These are phyloP conservation scores for Tilletia indica DNA, from an alignment of 1,284 basidiomycete species.

Conservation along the genomic window DNA sequence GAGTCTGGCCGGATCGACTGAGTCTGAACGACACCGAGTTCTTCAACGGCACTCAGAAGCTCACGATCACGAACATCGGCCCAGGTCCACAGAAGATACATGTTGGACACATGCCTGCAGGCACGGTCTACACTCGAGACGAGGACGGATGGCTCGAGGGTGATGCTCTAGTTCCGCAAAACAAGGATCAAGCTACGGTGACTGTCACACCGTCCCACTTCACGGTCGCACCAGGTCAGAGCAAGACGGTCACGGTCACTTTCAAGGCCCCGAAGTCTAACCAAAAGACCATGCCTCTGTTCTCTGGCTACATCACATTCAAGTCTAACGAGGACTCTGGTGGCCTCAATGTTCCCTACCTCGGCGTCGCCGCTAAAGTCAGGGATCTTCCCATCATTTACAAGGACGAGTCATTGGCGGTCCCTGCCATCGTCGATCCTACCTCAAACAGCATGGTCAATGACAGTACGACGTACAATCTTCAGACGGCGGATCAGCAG, in stretches of 20 bases:
- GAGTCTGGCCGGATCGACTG: conserved; percentile 65
- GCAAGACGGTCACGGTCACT: conserved; percentile 49
- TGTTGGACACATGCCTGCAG: conserved; percentile 40
- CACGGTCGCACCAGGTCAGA: conserved; percentile 55
- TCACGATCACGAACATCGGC: conserved; percentile 44
- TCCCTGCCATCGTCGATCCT: too few species aligned
- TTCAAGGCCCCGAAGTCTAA: conserved; percentile 61
- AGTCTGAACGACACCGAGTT: conserved; percentile 69
- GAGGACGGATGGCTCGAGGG: neutral
- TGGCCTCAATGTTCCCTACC: conserved; percentile 29
- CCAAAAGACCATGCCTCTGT: conserved; percentile 62
- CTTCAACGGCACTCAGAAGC: conserved; percentile 29
- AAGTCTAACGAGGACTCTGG: neutral
- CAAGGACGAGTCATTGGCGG: too few species aligned
- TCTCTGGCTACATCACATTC: conserved; percentile 29
- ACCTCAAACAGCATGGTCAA: too few species aligned
- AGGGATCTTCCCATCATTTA: too few species aligned
- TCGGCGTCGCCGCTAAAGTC: conserved; percentile 62
- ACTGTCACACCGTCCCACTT: conserved; percentile 56
- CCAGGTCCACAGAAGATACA: conserved; percentile 35
- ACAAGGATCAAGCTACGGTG: conserved; percentile 60
- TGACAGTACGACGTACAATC: too few species aligned
- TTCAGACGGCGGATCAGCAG: too few species aligned
- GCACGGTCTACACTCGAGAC: conserved; percentile 56
- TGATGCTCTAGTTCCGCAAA: conserved; percentile 57